Base-by-base conservation (phyloP, 257 asterid species). In the Jacaranda copaia region DNA sequence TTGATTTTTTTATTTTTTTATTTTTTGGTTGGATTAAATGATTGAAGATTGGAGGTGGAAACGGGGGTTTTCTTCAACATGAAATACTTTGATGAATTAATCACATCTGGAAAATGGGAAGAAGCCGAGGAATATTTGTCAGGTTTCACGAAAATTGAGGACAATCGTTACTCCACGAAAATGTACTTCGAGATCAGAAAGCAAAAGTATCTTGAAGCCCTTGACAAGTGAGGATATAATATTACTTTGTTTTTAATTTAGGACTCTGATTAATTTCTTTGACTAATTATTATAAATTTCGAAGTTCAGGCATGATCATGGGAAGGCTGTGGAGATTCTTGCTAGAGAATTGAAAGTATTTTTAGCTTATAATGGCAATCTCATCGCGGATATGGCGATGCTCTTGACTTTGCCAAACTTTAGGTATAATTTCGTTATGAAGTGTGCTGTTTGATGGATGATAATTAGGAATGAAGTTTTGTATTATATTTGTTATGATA, bases 201-300 rank as follows among this genome's bases (percentile, higher is more conserved):
- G 80, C 92, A 85, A 79, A 89, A 88, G 80, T 89, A 84, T 74
- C 84, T 91, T 13, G 97, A 91, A 83, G 91, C 95, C 25, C 87
- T 89, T 1, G 87, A 91, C 62, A 85, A 75, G 95, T 89, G 78
- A 48, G 80, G 12, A 20, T 61, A 2, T 11, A 48, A 25, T 25
- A 58, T 16, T 52, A 19, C 32, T 40, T 38, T 35, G 8, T 18
- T 6, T 14, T 19, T 40, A 15, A n/a, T 60, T 11, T 46, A 59
- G 6, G 39, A 51, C 8, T 14, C 3, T 0, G 20, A 51, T 3
- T 38, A 59, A 65, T 55, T 10, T 10, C 32, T 25, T 2, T 25
- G 32, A 25, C 32, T 25, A 25, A 25, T 25, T 25, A 25, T 25
- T 25, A 25, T 25, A 25, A 25, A 25, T 25, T 25, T 25, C 32